Percentiles rank a stretch among this genome's conserved stretches.
These are phyloP conservation scores for Pseudocercospora vitis DNA, from an alignment of 2,329 filamentous ascomycete genomes.

Conservation along the genomic window DNA sequence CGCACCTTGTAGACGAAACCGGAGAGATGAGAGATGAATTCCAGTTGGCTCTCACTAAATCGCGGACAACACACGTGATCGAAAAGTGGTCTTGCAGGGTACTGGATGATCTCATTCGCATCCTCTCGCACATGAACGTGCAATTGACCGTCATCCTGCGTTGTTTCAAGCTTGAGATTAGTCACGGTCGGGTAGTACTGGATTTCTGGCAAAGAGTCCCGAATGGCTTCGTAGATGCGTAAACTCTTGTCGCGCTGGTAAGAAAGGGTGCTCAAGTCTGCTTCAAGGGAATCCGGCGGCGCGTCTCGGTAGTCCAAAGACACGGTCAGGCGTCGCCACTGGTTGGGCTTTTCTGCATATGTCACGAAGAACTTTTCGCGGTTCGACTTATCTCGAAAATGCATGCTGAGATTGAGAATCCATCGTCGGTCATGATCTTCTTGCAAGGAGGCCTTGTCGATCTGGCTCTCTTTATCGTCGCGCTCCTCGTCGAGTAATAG, in stretches of 20 bases:
- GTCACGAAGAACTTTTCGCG: slow-evolving; percentile 98
- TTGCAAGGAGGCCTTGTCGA: slow-evolving; percentile 64
- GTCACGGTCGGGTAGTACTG: slow-evolving; percentile 96
- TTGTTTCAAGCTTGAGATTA: slow-evolving; percentile 89
- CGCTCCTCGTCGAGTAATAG: slow-evolving; percentile 30
- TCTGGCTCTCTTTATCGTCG: slow-evolving; percentile 37
- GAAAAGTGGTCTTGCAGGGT: slow-evolving; percentile 71
- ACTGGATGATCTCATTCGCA: slow-evolving; percentile 88
- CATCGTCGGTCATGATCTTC: slow-evolving; percentile 78
- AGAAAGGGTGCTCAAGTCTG: slow-evolving; percentile 72
- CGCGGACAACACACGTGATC: slow-evolving; percentile 63
- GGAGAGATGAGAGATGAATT: slow-evolving; percentile 89
- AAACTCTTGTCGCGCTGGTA: slow-evolving; percentile 90
- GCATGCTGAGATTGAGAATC: slow-evolving; percentile 98
- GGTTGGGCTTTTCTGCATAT: slow-evolving; percentile 74
- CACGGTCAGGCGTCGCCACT: slow-evolving; percentile 86
- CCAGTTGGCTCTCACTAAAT: slow-evolving; percentile 71
- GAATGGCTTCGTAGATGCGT: slow-evolving; percentile 91
- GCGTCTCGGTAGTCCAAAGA: slow-evolving; percentile 89
- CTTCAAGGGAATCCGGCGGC: slow-evolving; percentile 77
- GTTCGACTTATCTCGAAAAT: slow-evolving; percentile 88
- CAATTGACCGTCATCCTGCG: slow-evolving; percentile 75
- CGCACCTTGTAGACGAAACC: slow-evolving; percentile 95
- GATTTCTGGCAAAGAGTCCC: slow-evolving; percentile 87
- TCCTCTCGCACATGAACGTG: slow-evolving; percentile 99